Evolutionary conservation across 805 yeast species (phyloP).

Genomic region (Schwanniomyces polymorphus): DNA sequence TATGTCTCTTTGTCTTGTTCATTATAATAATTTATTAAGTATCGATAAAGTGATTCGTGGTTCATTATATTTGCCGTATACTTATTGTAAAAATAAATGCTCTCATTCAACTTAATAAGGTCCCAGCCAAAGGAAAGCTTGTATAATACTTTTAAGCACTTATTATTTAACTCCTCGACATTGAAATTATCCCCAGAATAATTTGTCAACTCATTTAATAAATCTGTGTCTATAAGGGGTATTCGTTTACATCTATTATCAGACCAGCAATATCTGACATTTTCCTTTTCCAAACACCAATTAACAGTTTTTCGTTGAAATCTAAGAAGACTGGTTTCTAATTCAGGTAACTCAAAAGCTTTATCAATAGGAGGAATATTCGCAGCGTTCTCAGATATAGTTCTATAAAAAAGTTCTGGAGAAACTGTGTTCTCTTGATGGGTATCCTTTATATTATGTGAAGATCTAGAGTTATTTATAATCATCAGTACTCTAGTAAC

Average conservation of each 20-base stretch:
- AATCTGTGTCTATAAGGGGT: conserved; percentile 14
- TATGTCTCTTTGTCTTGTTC: conserved; percentile 16
- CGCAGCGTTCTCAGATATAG: conserved; percentile 47
- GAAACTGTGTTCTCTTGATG: conserved; percentile 10
- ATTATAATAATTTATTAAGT: conserved; percentile 24
- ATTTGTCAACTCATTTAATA: not conserved
- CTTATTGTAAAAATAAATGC: conserved; percentile 47
- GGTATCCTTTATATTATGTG: not conserved
- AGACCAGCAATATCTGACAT: conserved; percentile 32
- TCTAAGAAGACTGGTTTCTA: conserved; percentile 42
- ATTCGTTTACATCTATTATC: conserved; percentile 19
- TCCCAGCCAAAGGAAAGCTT: conserved; percentile 56
- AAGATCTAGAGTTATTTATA: not conserved
- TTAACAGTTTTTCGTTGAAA: conserved; percentile 56
- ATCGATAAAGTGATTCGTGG: conserved; percentile 24
- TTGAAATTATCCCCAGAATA: not conserved
- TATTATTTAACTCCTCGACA: not conserved
- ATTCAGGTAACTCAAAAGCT: conserved; percentile 37
- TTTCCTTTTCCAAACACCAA: conserved; percentile 59
- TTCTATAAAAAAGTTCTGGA: conserved; percentile 47
- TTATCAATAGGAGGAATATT: conserved; percentile 14
- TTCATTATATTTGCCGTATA: conserved; percentile 50
- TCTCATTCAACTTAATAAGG: conserved; percentile 10
- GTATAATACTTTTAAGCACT: conserved; percentile 34
- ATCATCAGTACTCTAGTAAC: conserved; percentile 1